Evolutionary conservation across 2,329 filamentous ascomycete genomes (phyloP), one percentile per base, ranked within the genome.

Genomic region (Aureobasidium sp.): DNA sequence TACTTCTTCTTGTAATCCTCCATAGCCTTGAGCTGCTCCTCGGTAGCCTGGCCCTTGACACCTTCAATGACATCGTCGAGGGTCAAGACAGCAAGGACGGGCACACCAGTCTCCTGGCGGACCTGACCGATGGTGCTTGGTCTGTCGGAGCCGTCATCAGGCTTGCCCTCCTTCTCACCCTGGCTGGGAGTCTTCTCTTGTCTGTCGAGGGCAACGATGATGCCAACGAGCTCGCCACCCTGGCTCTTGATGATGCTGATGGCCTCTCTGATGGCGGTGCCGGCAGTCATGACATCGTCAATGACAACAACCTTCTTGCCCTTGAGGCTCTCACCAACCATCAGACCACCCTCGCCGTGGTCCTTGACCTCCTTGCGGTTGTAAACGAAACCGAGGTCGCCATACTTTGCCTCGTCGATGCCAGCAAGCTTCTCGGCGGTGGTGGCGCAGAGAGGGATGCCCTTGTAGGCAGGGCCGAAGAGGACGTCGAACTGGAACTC

Each of bases 341-440:
- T 95, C 72, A 84, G 88, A 46, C 94, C 93, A 35, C 93, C 93
- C 76, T 99, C 94, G 46, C 94, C 93, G 73, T 97, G 93, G 70
- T 90, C 89, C 79, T 97, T 97, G 69, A 87, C 89, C 77, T 97
- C 94, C 77, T 97, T 97, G 70, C 94, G 85, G 77, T 97, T 95
- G 77, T 95, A 97, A 35, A 86, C 87, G 77, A 96, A 97, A 70
- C 86, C 89, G 61, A 89, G 80, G 45, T 81, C 75, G 60, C 83
- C 84, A 74, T 88, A 94, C 63, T 80, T 83, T 54, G 77, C 74
- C 19, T 82, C 77, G 64, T 90, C 85, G 11, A 91, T 76, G 68
- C 86, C 82, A 57, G 84, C 84, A 13, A 97, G 83, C 73, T 91
- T 88, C 71, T 89, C 83, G 38, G 87, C 81, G 17, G 90, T 87